Base-by-base conservation (phyloP, 441 rosid genomes). In the Euphorbia corollata region DNA sequence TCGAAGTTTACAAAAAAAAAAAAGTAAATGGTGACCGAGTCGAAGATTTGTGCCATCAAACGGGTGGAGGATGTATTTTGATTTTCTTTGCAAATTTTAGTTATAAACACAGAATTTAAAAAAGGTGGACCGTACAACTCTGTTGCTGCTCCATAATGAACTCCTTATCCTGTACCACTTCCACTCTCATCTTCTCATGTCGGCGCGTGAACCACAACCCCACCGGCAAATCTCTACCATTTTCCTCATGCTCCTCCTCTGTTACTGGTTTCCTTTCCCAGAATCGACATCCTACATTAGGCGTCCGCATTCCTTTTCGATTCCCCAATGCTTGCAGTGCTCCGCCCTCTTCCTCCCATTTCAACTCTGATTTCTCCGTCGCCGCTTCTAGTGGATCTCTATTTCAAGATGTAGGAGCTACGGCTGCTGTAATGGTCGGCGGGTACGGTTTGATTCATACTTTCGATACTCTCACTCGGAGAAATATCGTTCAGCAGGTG, bases 401-500 rank as follows among this genome's bases (percentile, higher is more conserved):
- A 18, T 68, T 85, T 63, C 96, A 68, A 68, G 96, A 92, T 55
- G 79, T 80, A n/a, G 93, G 79, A 48, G 95, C 96, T 58, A 81
- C 95, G 7, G 75, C 78, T 5, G 85, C 84, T 8, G 90, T 90
- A 3, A 82, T 88, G 22, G 83, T 81, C 32, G 92, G 96, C 61
- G 95, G 96, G 0, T 88, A 85, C 68, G 71, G 75, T 63, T 86
- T 92, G 3, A 93, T 90, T 63, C 72, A 72, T 58, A 41, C 83
- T 63, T 92, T 90, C 64, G 88, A 92, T 32, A 67, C 22, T 69
- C 96, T 92, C 78, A 84, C 90, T 22, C 69, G 74, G 48, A 78
- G 82, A 48, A 72, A 88, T 64, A 57, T 90, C 43, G 88, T 92
- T 67, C 75, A 82, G 18, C 96, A 86, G 96, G 98, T 84, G 27